Percentiles rank a stretch among this genome's conserved stretches.
Evolutionary conservation across 371 early-diverging fungal species (phyloP).

Genomic region (Rhizopus delemar): DNA sequence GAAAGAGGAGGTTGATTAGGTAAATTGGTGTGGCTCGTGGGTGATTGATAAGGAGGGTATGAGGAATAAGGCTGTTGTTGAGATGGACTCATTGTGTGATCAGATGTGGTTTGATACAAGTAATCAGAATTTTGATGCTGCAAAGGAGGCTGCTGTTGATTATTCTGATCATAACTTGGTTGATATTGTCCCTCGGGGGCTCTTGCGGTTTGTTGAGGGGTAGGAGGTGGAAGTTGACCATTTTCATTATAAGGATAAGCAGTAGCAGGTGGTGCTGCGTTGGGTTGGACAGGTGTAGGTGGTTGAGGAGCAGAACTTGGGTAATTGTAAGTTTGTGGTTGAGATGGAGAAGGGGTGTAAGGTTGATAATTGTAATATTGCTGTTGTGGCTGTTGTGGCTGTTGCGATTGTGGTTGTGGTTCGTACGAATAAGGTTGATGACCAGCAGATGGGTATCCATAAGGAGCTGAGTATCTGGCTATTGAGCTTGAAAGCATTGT

Average conservation of each 20-base stretch:
- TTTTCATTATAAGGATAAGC: neutral
- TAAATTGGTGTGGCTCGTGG: neutral
- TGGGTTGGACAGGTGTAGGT: slow-evolving; percentile 10
- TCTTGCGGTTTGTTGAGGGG: slow-evolving; percentile 15
- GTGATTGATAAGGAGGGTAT: slow-evolving; percentile 10
- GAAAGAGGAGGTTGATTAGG: neutral
- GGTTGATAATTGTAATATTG: slow-evolving; percentile 21
- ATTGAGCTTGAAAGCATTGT: slow-evolving; percentile 50
- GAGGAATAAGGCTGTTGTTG: slow-evolving; percentile 14
- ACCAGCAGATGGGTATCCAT: slow-evolving; percentile 22
- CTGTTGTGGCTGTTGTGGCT: slow-evolving; percentile 2
- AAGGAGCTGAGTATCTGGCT: slow-evolving; percentile 41
- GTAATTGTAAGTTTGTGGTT: slow-evolving; percentile 11
- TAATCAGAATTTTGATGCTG: slow-evolving; percentile 3
- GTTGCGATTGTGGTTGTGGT: slow-evolving; percentile 5
- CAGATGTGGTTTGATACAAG: neutral
- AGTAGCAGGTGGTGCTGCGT: slow-evolving; percentile 1
- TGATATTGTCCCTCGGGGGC: neutral
- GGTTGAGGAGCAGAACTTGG: slow-evolving; percentile 24
- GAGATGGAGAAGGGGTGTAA: slow-evolving; percentile 10
- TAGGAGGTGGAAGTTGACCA: neutral
- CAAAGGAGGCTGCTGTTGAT: neutral
- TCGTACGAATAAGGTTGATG: slow-evolving; percentile 6
- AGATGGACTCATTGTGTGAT: neutral
- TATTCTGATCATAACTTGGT: slow-evolving; percentile 7